A percentile compares a stretch with the other conserved stretches of the same genome.
These are phyloP conservation scores for Aureobasidium sp. DNA, from an alignment of 2,329 filamentous ascomycete genomes.

Conservation along the genomic window DNA sequence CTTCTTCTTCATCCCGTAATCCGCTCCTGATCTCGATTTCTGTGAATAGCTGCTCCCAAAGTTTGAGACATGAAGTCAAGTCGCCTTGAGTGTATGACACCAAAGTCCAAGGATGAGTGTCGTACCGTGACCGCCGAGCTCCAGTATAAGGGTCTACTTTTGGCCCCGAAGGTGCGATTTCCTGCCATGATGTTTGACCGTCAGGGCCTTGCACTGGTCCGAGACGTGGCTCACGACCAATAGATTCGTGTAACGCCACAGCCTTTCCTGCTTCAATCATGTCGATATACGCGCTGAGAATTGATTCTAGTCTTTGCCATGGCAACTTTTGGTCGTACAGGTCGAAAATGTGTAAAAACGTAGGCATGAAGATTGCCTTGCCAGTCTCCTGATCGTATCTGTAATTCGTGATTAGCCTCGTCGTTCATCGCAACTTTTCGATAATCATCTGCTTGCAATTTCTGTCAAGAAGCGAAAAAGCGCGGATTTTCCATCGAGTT, in stretches of 20 bases:
- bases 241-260: constrained; percentile 25
- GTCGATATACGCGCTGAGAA: constrained; percentile 29
- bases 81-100: constrained; percentile 29
- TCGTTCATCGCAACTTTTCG: too few species aligned
- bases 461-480: neutral
- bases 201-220: constrained; percentile 21
- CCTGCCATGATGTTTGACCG: constrained; percentile 27
- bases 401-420: neutral
- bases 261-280: constrained; percentile 31
- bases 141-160: constrained; percentile 17
- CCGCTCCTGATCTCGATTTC: constrained; percentile 25
- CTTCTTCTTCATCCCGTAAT: constrained; percentile 20
- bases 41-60: constrained; percentile 26
- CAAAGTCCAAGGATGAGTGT: constrained; percentile 28
- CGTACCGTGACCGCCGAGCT: constrained; percentile 18
- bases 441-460: neutral
- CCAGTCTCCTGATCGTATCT: constrained; percentile 26
- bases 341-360: constrained; percentile 29
- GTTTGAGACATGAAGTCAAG: constrained; percentile 24
- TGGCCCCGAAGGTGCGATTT: constrained; percentile 16
- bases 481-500: neutral
- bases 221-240: constrained; percentile 13
- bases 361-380: constrained; percentile 28
- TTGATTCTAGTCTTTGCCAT: constrained; percentile 30
- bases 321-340: constrained; percentile 24